Evolutionary conservation across 139 green algal species (phyloP).

Genomic region (Chara braunii): DNA sequence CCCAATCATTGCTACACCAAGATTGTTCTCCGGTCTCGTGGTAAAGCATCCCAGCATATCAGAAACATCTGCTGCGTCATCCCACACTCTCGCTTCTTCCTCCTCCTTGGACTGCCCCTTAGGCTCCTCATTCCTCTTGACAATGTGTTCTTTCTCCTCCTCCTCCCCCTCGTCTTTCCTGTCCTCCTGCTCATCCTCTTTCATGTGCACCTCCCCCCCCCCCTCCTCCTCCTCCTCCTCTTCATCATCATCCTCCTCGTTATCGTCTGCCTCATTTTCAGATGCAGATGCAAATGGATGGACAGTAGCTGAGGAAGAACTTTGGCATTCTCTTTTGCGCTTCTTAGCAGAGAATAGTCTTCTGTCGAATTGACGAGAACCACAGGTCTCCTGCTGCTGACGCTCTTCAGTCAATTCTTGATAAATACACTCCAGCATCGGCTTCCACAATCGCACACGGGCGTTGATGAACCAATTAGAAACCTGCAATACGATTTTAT

Average conservation of each 20-base stretch:
- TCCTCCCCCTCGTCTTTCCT: neutral
- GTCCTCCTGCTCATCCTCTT: neutral
- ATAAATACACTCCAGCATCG: slow-evolving; percentile 42
- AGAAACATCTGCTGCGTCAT: neutral
- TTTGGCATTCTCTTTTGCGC: too few relatives aligned
- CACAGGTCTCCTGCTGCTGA: too few relatives aligned
- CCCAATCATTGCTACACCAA: neutral
- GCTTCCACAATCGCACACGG: slow-evolving; percentile 42
- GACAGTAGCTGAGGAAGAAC: too few relatives aligned
- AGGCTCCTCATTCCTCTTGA: neutral
- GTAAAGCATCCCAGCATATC: neutral
- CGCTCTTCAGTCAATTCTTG: too few relatives aligned
- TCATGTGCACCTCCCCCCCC: neutral
- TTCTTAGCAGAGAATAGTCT: too few relatives aligned
- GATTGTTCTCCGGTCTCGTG: neutral
- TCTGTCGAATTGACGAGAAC: too few relatives aligned
- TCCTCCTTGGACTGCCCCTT: neutral
- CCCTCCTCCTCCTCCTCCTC: neutral
- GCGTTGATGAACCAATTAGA: slow-evolving; percentile 53
- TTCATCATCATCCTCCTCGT: slow-evolving; percentile 1
- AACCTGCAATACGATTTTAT: slow-evolving; percentile 28
- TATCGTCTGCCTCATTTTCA: too few relatives aligned
- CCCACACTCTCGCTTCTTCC: neutral
- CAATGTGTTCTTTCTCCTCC: neutral
- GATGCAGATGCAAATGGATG: too few relatives aligned